phyloP scores from a whole-genome alignment of 257 asterid genomes.

The Cynanchum wilfordii region DNA sequence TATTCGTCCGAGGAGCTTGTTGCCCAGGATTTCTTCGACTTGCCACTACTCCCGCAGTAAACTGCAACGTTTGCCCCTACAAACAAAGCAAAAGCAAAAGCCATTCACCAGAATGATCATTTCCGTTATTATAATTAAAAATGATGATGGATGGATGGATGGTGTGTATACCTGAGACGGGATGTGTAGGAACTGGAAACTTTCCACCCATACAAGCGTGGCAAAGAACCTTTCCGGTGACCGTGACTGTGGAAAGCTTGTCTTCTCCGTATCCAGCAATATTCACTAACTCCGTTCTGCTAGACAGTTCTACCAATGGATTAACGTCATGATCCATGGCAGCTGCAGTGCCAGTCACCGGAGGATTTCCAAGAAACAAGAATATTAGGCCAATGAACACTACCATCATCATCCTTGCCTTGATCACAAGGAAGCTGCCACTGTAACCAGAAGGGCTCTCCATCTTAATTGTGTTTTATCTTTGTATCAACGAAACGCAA shows the following conservation, averaged over 20 bases:
- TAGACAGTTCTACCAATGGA: slow-evolving; percentile 27
- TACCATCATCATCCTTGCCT: slow-evolving; percentile 3
- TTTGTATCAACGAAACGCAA: slow-evolving; percentile 49
- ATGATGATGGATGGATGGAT: background rate
- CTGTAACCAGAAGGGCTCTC: slow-evolving; percentile 21
- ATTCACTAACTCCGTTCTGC: slow-evolving; percentile 47
- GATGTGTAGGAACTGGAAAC: slow-evolving; percentile 27
- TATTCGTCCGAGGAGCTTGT: slow-evolving; percentile 22
- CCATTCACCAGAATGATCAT: too few species aligned
- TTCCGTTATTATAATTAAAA: too few species aligned
- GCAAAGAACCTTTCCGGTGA: slow-evolving; percentile 55
- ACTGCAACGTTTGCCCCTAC: slow-evolving; percentile 35
- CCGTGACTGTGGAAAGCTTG: slow-evolving; percentile 53
- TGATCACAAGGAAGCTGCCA: background rate
- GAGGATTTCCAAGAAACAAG: slow-evolving; percentile 10
- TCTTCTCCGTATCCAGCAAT: slow-evolving; percentile 52
- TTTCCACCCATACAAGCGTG: slow-evolving; percentile 19
- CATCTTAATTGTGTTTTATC: slow-evolving; percentile 22
- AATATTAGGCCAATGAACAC: slow-evolving; percentile 7
- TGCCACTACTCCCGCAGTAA: slow-evolving; percentile 20
- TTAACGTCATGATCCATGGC: slow-evolving; percentile 11
- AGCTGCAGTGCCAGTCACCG: background rate
- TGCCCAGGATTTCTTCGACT: slow-evolving; percentile 23
- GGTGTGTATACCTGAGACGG: slow-evolving; percentile 37
- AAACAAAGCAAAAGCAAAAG: background rate